Evolutionary conservation across 2,329 filamentous ascomycete genomes (phyloP).

Genomic region (Chaetoscypha palmicola): DNA sequence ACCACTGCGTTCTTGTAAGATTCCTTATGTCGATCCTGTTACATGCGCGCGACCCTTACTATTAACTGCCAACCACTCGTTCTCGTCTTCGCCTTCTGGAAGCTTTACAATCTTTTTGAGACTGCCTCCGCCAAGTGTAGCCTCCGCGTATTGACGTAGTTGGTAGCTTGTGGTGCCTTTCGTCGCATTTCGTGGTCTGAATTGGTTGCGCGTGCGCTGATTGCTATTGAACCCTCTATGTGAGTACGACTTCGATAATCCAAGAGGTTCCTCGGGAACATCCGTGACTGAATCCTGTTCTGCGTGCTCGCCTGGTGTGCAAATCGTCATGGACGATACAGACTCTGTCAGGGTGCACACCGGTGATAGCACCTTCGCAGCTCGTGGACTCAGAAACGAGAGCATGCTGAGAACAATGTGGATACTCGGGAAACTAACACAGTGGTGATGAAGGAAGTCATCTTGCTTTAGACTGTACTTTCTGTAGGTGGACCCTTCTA

Average conservation of each 20-base stretch:
- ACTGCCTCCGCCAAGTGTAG: constrained; percentile 89
- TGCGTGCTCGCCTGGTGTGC: constrained; percentile 5
- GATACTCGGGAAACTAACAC: constrained; percentile 54
- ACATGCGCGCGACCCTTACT: constrained; percentile 46
- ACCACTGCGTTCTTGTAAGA: constrained; percentile 60
- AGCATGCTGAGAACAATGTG: constrained; percentile 34
- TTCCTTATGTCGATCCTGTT: neutral
- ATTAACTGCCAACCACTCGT: constrained; percentile 98
- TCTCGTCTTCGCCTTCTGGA: constrained; percentile 93
- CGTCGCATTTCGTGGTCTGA: constrained; percentile 76
- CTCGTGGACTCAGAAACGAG: constrained; percentile 25
- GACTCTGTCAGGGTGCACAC: constrained; percentile 26
- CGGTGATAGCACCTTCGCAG: constrained; percentile 18
- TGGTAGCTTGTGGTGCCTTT: constrained; percentile 90
- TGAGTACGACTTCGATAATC: constrained; percentile 35
- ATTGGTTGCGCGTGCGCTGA: constrained; percentile 81
- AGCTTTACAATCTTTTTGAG: constrained; percentile 93
- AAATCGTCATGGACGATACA: constrained; percentile 25
- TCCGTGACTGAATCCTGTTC: constrained; percentile 31
- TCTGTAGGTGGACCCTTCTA: constrained; percentile 7
- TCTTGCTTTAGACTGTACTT: constrained; percentile 33
- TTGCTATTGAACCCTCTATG: constrained; percentile 49
- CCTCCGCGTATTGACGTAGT: constrained; percentile 94
- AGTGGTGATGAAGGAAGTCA: constrained; percentile 76
- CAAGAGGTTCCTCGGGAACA: constrained; percentile 33